phyloP scores from a whole-genome alignment of 2,329 filamentous ascomycete species.

The Pezicula carpinea region DNA sequence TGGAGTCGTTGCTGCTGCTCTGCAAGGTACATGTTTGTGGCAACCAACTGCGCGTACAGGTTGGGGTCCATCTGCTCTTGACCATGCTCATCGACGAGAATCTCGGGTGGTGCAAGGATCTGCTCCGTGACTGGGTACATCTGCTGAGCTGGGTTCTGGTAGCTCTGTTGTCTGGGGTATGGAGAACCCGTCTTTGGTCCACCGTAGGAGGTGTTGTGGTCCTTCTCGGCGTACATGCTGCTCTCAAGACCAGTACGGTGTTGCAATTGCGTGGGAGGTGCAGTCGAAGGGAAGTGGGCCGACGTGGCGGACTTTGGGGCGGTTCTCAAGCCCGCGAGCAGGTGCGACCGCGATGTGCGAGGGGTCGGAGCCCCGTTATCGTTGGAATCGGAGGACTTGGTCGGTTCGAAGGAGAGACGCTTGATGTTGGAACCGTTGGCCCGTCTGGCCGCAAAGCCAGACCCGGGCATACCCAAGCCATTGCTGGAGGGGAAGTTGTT shows the following conservation, averaged over 20 bases:
- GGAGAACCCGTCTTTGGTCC: conserved; percentile 27
- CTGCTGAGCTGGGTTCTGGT: conserved; percentile 44
- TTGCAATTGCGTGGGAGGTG: conserved; percentile 52
- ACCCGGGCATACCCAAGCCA: conserved; percentile 69
- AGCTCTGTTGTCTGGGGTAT: conserved; percentile 31
- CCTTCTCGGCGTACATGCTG: conserved; percentile 29
- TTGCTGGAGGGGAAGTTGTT: conserved; percentile 68
- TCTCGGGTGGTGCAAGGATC: conserved; percentile 76
- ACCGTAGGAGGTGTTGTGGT: conserved; percentile 20
- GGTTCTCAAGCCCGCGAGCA: conserved; percentile 88
- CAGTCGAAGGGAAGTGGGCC: conserved; percentile 63
- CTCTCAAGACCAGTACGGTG: conserved; percentile 23
- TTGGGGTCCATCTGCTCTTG: conserved; percentile 78
- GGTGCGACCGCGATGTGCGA: conserved; percentile 88
- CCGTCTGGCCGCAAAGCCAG: conserved; percentile 79
- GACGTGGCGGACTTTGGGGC: conserved; percentile 82
- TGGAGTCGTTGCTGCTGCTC: conserved; percentile 94
- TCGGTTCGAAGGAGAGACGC: conserved; percentile 73
- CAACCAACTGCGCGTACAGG: conserved; percentile 81
- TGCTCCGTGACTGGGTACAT: conserved; percentile 76
- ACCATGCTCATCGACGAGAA: conserved; percentile 66
- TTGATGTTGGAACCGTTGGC: conserved; percentile 80
- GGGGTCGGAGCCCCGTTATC: conserved; percentile 73
- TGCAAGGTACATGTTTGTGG: conserved; percentile 86
- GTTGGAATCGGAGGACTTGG: conserved; percentile 63